These are phyloP conservation scores for Eimeria falciformis DNA, from an alignment of 169 alveolate species.

Conservation along the genomic window DNA sequence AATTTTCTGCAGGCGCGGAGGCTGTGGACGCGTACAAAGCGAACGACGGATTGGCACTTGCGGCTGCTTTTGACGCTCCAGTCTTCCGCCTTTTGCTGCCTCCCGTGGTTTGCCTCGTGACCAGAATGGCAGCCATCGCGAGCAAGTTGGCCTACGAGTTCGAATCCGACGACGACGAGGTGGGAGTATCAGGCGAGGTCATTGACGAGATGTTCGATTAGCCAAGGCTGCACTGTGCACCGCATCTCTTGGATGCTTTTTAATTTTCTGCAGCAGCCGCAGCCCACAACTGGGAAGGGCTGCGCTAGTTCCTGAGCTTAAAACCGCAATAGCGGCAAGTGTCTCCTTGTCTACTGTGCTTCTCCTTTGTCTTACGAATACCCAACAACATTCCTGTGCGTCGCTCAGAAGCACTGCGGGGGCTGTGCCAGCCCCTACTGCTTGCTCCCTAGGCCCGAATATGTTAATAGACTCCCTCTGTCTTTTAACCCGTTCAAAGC, in stretches of 20 bases:
- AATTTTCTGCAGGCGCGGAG: conserved; percentile 62
- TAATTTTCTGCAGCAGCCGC: not conserved
- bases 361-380: too few relatives aligned
- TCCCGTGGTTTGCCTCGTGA: conserved; percentile 40
- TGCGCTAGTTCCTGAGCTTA: not conserved
- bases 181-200: conserved; percentile 28
- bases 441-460: too few relatives aligned
- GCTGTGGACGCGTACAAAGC: conserved; percentile 38
- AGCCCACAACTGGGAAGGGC: too few relatives aligned
- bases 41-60: not conserved
- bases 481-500: too few relatives aligned
- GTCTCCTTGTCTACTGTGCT: too few relatives aligned
- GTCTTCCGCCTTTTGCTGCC: conserved; percentile 39
- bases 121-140: not conserved
- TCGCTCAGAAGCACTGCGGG: too few relatives aligned
- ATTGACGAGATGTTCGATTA: not conserved
- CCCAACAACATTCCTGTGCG: too few relatives aligned
- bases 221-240: not conserved
- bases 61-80: conserved; percentile 38
- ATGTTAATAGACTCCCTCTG: too few relatives aligned
- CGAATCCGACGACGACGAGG: not conserved
- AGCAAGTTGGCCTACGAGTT: not conserved
- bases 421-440: too few relatives aligned
- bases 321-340: too few relatives aligned
- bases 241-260: not conserved